Evolutionary conservation across 2,329 filamentous ascomycete species (phyloP), one percentile per base, ranked within the genome.

Genomic region (Triangularia verruculosa): DNA sequence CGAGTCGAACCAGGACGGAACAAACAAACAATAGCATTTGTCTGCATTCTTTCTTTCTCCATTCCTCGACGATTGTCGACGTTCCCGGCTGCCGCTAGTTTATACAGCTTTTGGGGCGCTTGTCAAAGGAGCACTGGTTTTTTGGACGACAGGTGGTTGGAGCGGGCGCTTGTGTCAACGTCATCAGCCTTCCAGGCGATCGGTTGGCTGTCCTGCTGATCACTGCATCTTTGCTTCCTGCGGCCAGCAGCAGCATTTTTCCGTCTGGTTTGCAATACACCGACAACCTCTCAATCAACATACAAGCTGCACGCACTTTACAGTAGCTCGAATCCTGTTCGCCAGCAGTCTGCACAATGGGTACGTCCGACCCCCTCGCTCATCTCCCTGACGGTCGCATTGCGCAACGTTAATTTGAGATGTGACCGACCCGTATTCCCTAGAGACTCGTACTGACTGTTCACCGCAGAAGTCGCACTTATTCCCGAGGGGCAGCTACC

Each of bases 401-500:
- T 47, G 39, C 39, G 39, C 39, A 20, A 20, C 39, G 39, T 47
- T 17, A 47, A 47, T 47, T 47, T 47, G n/a, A 47, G 39, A 47
- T 47, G 39, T 47, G 20, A 47, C 39, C 34, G 39, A 20, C 39
- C 8, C 20, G 39, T 47, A 17, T 47, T 47, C 8, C 39, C 39
- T 17, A 47, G n/a, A 47, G 39, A 22, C 39, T 20, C 39, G 39
- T 47, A 47, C 39, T 47, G 39, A 47, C n/a, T 47, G 39, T 20
- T 20, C 39, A 47, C n/a, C 20, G 59, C 67, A 66, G 62, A 66
- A 57, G 85, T 83, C 12, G 85, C 83, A 5, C 79, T 89, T 67
- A 78, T 86, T 51, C 85, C 86, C 57, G 85, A 87, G 69, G 68
- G 71, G 55, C 75, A 80, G 51, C 83, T 92, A 57, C 89, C 89